phyloP scores from a whole-genome alignment of 192 early-diverging fungal species.

The Umbelopsis sp. region DNA sequence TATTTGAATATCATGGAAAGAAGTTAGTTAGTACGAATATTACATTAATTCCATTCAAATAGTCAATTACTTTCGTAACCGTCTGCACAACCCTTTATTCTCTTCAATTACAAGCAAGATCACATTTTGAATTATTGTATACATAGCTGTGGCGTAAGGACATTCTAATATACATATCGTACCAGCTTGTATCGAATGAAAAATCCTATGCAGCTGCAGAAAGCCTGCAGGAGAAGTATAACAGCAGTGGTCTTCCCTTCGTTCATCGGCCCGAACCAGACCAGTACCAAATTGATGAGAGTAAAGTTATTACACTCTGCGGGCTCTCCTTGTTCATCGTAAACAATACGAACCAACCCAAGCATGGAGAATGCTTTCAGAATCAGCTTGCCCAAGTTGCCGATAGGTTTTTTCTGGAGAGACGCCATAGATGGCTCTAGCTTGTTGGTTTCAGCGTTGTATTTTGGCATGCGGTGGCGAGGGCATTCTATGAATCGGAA shows the following conservation, averaged over 20 bases:
- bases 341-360: slow-evolving; percentile 53
- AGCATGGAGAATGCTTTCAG: slow-evolving; percentile 55
- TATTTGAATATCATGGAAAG: no score
- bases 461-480: slow-evolving; percentile 88
- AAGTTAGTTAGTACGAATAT: no score
- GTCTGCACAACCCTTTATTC: no score
- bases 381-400: slow-evolving; percentile 53
- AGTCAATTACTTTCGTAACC: no score
- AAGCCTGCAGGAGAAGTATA: slow-evolving; percentile 69
- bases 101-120: no score
- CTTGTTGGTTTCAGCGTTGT: slow-evolving; percentile 44
- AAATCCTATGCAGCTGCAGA: slow-evolving; percentile 74
- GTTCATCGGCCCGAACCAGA: slow-evolving; percentile 70
- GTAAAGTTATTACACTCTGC: slow-evolving; percentile 88
- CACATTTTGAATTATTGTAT: no score
- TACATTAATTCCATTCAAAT: no score
- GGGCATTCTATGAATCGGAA: slow-evolving; percentile 95
- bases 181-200: slow-evolving; percentile 81
- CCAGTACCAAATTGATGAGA: slow-evolving; percentile 87
- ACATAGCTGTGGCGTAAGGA: background rate
- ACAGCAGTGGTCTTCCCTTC: slow-evolving; percentile 63
- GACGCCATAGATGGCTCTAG: slow-evolving; percentile 41
- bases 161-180: slow-evolving; percentile 72
- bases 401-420: slow-evolving; percentile 34
- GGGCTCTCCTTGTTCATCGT: slow-evolving; percentile 46